phyloP scores from a whole-genome alignment of 495 filamentous ascomycete species.

The Aspergillus campestris region DNA sequence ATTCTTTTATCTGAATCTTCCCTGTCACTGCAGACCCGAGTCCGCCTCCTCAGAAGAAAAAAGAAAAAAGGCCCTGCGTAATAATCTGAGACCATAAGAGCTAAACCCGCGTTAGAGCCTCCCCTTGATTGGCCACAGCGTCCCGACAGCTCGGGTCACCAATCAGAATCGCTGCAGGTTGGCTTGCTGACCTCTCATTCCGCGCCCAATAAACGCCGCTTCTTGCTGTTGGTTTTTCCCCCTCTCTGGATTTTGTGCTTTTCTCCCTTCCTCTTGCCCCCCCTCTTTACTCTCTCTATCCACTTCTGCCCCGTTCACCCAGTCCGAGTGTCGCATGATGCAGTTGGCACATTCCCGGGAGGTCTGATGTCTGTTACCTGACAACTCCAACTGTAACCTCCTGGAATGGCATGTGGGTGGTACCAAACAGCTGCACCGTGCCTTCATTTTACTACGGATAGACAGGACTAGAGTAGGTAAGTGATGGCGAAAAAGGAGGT shows the following conservation, averaged over 20 bases:
- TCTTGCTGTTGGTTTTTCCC: constrained; percentile 14
- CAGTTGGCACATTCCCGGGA: no score
- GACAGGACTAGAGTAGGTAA: no score
- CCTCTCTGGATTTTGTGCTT: constrained; percentile 1
- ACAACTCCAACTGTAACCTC: no score
- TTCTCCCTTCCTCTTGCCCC: no score
- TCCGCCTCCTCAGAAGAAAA: constrained; percentile 7
- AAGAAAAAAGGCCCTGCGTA: constrained; percentile 8
- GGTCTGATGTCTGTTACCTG: no score
- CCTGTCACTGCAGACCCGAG: no score
- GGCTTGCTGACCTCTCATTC: constrained; percentile 10
- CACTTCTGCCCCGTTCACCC: background rate
- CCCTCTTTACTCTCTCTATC: background rate
- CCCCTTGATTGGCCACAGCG: constrained; percentile 12
- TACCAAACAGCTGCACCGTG: no score
- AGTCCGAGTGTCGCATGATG: no score
- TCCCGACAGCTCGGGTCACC: constrained; percentile 19
- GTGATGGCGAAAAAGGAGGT: no score
- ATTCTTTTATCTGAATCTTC: no score
- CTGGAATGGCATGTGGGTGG: no score
- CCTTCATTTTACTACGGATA: no score
- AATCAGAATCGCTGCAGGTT: constrained; percentile 15
- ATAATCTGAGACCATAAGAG: constrained; percentile 13
- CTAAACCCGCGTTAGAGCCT: constrained; percentile 10
- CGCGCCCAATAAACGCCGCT: constrained; percentile 13